These are phyloP conservation scores for Lycium ferocissimum DNA, from an alignment of 257 asterid species.

Conservation along the genomic window DNA sequence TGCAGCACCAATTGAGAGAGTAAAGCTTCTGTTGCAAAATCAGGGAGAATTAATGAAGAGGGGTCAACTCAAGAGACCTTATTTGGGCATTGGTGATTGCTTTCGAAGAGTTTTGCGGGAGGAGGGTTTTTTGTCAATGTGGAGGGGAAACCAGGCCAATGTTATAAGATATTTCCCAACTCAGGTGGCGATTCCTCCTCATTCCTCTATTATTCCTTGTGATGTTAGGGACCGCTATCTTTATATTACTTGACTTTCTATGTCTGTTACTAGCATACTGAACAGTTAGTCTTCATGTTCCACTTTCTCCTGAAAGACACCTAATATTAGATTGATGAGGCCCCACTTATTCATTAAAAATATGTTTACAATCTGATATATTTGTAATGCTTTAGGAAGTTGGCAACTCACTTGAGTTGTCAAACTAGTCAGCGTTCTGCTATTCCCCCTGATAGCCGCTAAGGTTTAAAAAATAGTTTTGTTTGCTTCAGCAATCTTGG, in stretches of 20 bases:
- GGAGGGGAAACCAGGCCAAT: slow-evolving; percentile 99
- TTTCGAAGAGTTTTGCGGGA: slow-evolving; percentile 72
- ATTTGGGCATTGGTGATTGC: slow-evolving; percentile 70
- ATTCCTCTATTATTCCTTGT: slow-evolving; percentile 6
- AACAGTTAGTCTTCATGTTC: background rate
- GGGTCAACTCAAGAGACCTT: slow-evolving; percentile 86
- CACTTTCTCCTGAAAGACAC: background rate
- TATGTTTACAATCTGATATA: background rate
- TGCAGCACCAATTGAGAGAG: slow-evolving; percentile 98
- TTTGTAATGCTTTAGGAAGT: background rate
- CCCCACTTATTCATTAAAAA: background rate
- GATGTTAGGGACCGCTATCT: background rate
- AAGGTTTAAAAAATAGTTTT: slow-evolving; percentile 2
- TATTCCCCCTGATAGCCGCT: background rate
- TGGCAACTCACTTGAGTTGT: background rate
- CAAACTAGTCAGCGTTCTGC: background rate
- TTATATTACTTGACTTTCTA: background rate
- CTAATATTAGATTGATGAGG: background rate
- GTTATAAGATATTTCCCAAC: slow-evolving; percentile 95
- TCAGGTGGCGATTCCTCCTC: slow-evolving; percentile 59
- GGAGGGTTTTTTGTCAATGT: slow-evolving; percentile 78
- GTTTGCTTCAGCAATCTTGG: slow-evolving; percentile 2
- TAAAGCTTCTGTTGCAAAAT: slow-evolving; percentile 94
- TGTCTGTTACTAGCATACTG: background rate
- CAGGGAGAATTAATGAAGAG: slow-evolving; percentile 89